Evolutionary conservation across 2,329 filamentous ascomycete species (phyloP), one percentile per base, ranked within the genome.

Genomic region (Trichoderma atrobrunneum): DNA sequence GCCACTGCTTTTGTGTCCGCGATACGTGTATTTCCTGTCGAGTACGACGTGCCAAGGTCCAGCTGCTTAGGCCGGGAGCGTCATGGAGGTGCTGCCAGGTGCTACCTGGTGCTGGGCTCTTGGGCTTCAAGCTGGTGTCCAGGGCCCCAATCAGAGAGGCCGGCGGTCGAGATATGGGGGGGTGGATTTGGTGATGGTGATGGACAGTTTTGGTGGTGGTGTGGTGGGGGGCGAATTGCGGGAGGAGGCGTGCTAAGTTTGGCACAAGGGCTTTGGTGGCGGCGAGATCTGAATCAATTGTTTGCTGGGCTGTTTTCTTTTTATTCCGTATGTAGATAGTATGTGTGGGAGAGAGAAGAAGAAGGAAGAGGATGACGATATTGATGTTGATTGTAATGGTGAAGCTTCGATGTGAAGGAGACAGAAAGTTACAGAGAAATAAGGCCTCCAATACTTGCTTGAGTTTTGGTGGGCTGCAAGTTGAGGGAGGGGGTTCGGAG

Each of bases 171-270:
- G 21, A 54, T 24, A 43, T 48, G 65, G 65, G 65, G 28, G 26
- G 26, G 39, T 51, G 57, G 67, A 39, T n/a, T 16, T 61, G 56
- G 34, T 48, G 65, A 56, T 62, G 66, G 57, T 61, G 39, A 57
- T 68, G 65, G 24, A 43, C n/a, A 43, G 39, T 43, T 21, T 48
- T 26, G 32, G 54, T 43, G 65, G 54, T 68, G 66, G 66, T 60
- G 66, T 61, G 39, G 67, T 51, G 67, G 57, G 67, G 56, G 39
- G 39, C 34, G 67, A 59, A 62, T 62, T 70, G 67, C 57, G 67
- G 57, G 56, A 61, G 36, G 54, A 67, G 64, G 32, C 21, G 65
- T 21, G 36, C 26, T 18, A 24, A 59, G 48, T 26, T 43, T n/a
- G 62, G 62, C 43, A 65, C 62, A n/a, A 43, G 39, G 39, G 39